Evolutionary conservation across 129 eudicot species (phyloP).

Genomic region (Smallanthus sonchifolius): DNA sequence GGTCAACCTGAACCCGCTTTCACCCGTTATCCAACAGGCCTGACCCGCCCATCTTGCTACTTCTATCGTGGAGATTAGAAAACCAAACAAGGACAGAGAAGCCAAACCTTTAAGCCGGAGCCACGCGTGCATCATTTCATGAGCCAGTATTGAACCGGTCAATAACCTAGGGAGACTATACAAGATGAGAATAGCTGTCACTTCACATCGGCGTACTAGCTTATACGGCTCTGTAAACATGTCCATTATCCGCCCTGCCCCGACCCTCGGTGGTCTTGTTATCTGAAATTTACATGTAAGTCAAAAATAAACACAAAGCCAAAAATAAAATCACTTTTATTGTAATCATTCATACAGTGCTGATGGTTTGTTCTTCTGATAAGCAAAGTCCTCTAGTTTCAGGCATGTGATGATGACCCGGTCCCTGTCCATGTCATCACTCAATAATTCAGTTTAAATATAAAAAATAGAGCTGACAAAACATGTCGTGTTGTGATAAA

Average conservation of each 20-base stretch:
- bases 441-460: not conserved
- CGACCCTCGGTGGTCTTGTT: constrained; percentile 36
- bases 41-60: not conserved
- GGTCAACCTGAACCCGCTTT: not conserved
- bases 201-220: constrained; percentile 35
- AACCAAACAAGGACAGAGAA: not conserved
- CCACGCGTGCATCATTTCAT: constrained; percentile 44
- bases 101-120: constrained; percentile 34
- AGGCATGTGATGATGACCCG: constrained; percentile 31
- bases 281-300: constrained; percentile 18
- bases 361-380: constrained; percentile 38
- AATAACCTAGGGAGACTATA: constrained; percentile 39
- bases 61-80: not conserved
- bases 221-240: constrained; percentile 77
- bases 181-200: constrained; percentile 31
- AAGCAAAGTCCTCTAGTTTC: constrained; percentile 37
- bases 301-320: not conserved
- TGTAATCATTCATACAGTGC: constrained; percentile 28
- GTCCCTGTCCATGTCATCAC: constrained; percentile 33
- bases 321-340: not conserved
- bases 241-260: constrained; percentile 68
- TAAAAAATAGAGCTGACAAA: not conserved
- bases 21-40: not conserved
- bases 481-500: too few species aligned
- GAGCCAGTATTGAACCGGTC: constrained; percentile 35